A percentile compares a stretch with the other conserved stretches of the same genome.
Conservation (phyloP, 139 green algal species). For the Picochlorum sp. region DNA sequence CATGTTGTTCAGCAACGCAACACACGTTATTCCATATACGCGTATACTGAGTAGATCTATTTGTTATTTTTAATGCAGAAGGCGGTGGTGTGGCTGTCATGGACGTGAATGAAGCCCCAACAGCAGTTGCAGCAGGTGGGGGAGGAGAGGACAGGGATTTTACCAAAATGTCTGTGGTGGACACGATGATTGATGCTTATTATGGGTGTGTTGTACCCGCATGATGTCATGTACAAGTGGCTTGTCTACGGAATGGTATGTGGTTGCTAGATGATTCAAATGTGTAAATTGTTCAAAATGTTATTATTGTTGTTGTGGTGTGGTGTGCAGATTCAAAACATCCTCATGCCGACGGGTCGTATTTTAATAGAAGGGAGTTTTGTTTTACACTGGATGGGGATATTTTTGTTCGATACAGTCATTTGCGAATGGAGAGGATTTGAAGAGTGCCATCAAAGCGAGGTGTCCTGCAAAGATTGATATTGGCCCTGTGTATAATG, state of each 20-base stretch:
- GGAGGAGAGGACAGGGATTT: conserved; percentile 8
- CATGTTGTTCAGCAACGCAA: too few relatives aligned
- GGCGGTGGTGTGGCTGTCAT: background rate
- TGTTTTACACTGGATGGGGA: conserved; percentile 97
- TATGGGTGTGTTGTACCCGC: conserved; percentile 63
- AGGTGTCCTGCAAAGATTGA: conserved; percentile 92
- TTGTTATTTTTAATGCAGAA: background rate
- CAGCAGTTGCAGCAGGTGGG: background rate
- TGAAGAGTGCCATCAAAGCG: conserved; percentile 57
- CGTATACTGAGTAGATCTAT: too few relatives aligned
- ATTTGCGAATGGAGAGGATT: conserved; percentile 76
- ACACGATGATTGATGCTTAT: conserved; percentile 73
- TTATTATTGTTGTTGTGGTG: too few relatives aligned
- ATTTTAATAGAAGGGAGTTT: conserved; percentile 82
- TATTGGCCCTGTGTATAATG: conserved; percentile 93
- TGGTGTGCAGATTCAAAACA: conserved; percentile 58
- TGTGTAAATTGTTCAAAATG: too few relatives aligned
- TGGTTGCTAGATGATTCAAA: too few relatives aligned
- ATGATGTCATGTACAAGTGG: conserved; percentile 78
- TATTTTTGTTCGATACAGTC: conserved; percentile 98
- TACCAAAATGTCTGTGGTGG: conserved; percentile 29
- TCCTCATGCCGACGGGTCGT: conserved; percentile 55
- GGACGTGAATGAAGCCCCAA: background rate
- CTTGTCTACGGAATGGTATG: conserved; percentile 83
- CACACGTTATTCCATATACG: too few relatives aligned